Evolutionary conservation across 306 rosid genomes (phyloP), one percentile per base, ranked within the genome.

Genomic region (Mimosa bimucronata): DNA sequence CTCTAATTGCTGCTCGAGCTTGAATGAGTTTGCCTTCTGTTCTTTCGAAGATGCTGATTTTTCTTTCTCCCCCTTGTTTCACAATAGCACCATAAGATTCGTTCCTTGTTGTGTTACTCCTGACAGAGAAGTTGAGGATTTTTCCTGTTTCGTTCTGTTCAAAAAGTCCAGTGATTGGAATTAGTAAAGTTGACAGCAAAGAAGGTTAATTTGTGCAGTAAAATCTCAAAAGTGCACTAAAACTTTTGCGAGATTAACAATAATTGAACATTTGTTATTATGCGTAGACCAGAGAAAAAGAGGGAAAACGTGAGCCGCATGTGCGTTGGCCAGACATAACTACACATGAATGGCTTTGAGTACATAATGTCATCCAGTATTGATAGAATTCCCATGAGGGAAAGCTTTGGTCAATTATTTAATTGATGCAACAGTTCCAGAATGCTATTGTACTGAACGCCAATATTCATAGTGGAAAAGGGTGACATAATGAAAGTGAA

Each of bases 1-100:
- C 92, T 77, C 86, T 88, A 69, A 95, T 93, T 21, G 92, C 93
- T 5, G 88, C 85, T 81, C 99, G 88, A 58, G 92, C 96, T 89
- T 90, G 83, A 64, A 79, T 53, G n/a, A 93, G 90, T 52, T 85
- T 86, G 2, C 82, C 92, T 83, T 95, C 99, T 2, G 86, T 77
- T 71, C 74, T 73, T 13, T 88, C 90, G 18, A 95, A 74, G 65
- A 82, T 80, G 62, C 88, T 88, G 68, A 72, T 60, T 38, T 82
- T 85, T 73, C 90, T 85, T 23, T 52, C 81, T 25, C 19, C 84
- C 61, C 83, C 82, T 0, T 50, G 84, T 50, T 55, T 86, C 82
- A 15, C 61, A 26, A 29, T 2, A 34, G 84, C 83, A 68, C 57
- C 44, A 30, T 74, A 15, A 34, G 92, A 79, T 66, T 87, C 87